Conservation (phyloP, 257 asterid species). For the Ligustrum vulgare region DNA sequence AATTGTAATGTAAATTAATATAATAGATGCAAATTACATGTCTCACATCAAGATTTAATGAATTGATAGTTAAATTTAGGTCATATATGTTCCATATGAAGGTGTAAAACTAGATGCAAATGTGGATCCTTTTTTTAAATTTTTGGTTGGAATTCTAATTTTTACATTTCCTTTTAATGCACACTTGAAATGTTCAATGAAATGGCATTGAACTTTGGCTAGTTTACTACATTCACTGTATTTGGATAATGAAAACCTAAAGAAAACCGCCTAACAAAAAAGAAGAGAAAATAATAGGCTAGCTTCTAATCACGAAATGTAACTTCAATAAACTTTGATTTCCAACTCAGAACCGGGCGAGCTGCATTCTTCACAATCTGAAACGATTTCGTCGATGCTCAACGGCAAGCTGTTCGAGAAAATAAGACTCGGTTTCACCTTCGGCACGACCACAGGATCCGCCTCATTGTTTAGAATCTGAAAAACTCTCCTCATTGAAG, state of each 20-base stretch:
- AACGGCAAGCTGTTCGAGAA: constrained; percentile 67
- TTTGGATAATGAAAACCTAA: neutral
- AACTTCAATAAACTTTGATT: constrained; percentile 40
- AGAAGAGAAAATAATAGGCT: too few relatives aligned
- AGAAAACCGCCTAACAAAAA: neutral
- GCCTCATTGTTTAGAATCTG: constrained; percentile 81
- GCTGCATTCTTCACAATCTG: constrained; percentile 51
- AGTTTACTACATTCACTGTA: neutral
- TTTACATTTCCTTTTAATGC: too few relatives aligned
- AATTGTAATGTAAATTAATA: too few relatives aligned
- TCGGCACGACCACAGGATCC: constrained; percentile 62
- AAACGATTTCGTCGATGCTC: constrained; percentile 70
- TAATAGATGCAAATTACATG: too few relatives aligned
- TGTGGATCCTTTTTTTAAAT: too few relatives aligned
- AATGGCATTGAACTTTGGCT: constrained; percentile 45
- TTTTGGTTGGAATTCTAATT: too few relatives aligned
- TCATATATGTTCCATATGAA: too few relatives aligned
- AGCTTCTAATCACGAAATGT: too few relatives aligned
- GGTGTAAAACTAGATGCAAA: too few relatives aligned
- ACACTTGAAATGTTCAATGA: constrained; percentile 36
- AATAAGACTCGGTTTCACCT: constrained; percentile 62
- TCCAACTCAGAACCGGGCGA: constrained; percentile 39
- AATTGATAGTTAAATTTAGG: too few relatives aligned
- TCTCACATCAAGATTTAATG: too few relatives aligned
- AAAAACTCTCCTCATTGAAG: constrained; percentile 80